Conservation (phyloP, 225 moss, liverwort and hornwort species). For the Physcomitrellopsis africana region DNA sequence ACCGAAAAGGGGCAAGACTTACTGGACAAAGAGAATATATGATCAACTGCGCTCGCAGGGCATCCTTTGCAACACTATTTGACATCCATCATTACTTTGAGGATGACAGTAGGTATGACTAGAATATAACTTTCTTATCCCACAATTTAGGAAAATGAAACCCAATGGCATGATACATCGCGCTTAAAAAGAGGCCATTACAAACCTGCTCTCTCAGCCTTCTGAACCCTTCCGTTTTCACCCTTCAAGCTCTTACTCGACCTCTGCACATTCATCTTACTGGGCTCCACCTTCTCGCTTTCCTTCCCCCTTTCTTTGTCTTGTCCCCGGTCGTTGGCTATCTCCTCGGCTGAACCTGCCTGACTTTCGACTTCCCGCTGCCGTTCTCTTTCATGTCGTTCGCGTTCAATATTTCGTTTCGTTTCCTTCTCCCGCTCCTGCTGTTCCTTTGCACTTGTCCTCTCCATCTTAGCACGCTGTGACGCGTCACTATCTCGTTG, state of each 20-base stretch:
- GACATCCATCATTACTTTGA: too few species aligned
- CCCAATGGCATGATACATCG: too few species aligned
- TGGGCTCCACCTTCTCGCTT: conserved; percentile 52
- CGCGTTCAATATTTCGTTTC: conserved; percentile 45
- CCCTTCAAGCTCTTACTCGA: conserved; percentile 51
- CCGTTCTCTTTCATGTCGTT: conserved; percentile 45
- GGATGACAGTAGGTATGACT: too few species aligned
- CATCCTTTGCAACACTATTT: too few species aligned
- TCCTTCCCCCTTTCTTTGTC: conserved; percentile 55
- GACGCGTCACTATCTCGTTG: conserved; percentile 53
- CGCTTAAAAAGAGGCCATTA: too few species aligned
- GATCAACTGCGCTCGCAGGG: too few species aligned
- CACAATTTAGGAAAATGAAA: too few species aligned
- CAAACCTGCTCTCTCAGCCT: conserved; percentile 69
- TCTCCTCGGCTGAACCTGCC: conserved; percentile 43
- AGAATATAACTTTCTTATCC: too few species aligned
- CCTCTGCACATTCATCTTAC: conserved; percentile 45
- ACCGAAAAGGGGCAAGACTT: too few species aligned
- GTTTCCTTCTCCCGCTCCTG: conserved; percentile 54
- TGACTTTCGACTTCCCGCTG: conserved; percentile 44
- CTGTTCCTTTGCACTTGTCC: too few species aligned
- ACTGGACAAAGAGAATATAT: too few species aligned
- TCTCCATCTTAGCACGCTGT: conserved; percentile 45
- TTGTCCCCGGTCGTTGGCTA: conserved; percentile 30
- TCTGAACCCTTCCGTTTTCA: conserved; percentile 61